Conservation (phyloP, 1,284 basidiomycete genomes). For the Cystobasidium sp. region DNA sequence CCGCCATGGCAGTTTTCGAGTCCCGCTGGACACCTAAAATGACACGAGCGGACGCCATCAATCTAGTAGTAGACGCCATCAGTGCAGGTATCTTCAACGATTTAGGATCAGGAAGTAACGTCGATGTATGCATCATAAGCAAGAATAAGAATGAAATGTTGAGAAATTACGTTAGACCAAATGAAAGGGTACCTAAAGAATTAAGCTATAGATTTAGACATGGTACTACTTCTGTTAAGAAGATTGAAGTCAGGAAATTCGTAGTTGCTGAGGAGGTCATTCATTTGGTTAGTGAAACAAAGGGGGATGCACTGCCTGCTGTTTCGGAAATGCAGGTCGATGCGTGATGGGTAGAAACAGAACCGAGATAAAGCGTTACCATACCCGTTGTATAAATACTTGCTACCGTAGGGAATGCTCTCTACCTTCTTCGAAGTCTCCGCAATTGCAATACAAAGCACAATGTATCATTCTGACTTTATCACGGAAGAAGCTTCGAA, state of each 20-base stretch:
- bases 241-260: slow-evolving; percentile 38
- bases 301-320: slow-evolving; percentile 33
- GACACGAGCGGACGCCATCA: slow-evolving; percentile 78
- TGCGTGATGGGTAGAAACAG: not conserved
- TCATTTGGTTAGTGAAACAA: slow-evolving; percentile 32
- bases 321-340: slow-evolving; percentile 44
- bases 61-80: slow-evolving; percentile 83
- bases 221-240: slow-evolving; percentile 72
- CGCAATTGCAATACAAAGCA: too few relatives aligned
- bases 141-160: slow-evolving; percentile 81
- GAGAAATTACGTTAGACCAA: slow-evolving; percentile 87
- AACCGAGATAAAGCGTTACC: not conserved
- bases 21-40: slow-evolving; percentile 81
- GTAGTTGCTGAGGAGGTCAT: slow-evolving; percentile 59
- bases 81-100: slow-evolving; percentile 99
- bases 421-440: too few relatives aligned
- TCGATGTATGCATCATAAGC: slow-evolving; percentile 95
- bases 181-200: slow-evolving; percentile 78
- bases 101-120: slow-evolving; percentile 94
- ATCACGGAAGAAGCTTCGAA: too few relatives aligned
- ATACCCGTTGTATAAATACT: not conserved
- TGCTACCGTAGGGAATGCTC: not conserved
- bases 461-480: too few relatives aligned
- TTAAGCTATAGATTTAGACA: slow-evolving; percentile 79
- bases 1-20: slow-evolving; percentile 99